A percentile compares a stretch with the other conserved stretches of the same genome.
Evolutionary conservation across 169 alveolate genomes (phyloP).

Genomic region (Cryptosporidium baileyi): DNA sequence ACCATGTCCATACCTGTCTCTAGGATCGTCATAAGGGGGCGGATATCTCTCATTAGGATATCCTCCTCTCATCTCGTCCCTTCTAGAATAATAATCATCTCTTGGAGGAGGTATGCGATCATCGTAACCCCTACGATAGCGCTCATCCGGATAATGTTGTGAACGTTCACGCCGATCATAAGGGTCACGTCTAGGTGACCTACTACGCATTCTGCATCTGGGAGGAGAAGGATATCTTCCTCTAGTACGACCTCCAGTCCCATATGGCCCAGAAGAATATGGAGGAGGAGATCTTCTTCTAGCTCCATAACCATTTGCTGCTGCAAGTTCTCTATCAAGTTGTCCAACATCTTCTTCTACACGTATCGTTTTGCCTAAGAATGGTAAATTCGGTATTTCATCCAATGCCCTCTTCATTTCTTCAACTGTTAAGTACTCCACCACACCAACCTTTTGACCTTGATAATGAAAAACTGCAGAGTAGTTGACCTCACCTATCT

Average conservation of each 20-base stretch:
- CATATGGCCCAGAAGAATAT: slow-evolving; percentile 63
- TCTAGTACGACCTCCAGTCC: slow-evolving; percentile 1
- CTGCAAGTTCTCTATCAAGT: slow-evolving; percentile 61
- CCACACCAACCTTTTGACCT: slow-evolving; percentile 79
- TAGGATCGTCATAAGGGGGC: slow-evolving; percentile 56
- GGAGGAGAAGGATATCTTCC: slow-evolving; percentile 63
- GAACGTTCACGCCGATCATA: slow-evolving; percentile 52
- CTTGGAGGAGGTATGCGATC: slow-evolving; percentile 66
- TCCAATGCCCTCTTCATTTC: slow-evolving; percentile 79
- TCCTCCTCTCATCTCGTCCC: slow-evolving; percentile 51
- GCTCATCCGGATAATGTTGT: slow-evolving; percentile 50
- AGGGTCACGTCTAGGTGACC: slow-evolving; percentile 66
- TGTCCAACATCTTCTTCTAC: slow-evolving; percentile 67
- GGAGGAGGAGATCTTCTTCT: slow-evolving; percentile 68
- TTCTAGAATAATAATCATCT: slow-evolving; percentile 41
- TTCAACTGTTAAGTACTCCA: slow-evolving; percentile 79
- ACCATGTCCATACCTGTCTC: slow-evolving; percentile 48
- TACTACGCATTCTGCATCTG: slow-evolving; percentile 50
- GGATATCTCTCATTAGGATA: slow-evolving; percentile 61
- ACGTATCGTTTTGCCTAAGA: slow-evolving; percentile 51
- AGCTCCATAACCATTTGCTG: slow-evolving; percentile 65
- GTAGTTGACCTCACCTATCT: slow-evolving; percentile 83
- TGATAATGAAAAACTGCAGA: slow-evolving; percentile 80
- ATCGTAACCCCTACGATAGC: slow-evolving; percentile 62
- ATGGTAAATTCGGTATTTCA: slow-evolving; percentile 67